These are phyloP conservation scores for Lodderomyces theae DNA, from an alignment of 1,139 yeast genomes.

Conservation along the genomic window DNA sequence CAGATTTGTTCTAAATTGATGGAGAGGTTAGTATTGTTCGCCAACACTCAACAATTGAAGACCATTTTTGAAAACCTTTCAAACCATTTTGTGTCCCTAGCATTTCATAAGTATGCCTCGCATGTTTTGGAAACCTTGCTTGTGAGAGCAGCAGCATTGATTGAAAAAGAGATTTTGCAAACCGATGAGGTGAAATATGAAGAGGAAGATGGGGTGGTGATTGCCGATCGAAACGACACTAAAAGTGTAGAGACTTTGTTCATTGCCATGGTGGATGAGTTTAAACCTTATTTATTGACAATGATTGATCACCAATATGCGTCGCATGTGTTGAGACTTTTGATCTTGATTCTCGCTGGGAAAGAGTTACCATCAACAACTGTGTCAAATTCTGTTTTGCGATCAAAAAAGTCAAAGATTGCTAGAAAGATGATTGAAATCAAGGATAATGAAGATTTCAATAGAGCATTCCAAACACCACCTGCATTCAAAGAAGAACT, in stretches of 20 bases:
- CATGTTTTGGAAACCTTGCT: conserved; percentile 89
- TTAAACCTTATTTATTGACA: conserved; percentile 54
- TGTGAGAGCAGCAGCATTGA: conserved; percentile 69
- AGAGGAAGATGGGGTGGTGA: conserved; percentile 33
- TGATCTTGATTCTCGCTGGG: conserved; percentile 72
- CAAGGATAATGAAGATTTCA: conserved; percentile 69
- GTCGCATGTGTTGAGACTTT: conserved; percentile 78
- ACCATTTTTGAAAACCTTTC: conserved; percentile 62
- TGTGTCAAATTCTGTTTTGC: conserved; percentile 66
- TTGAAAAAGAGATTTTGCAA: conserved; percentile 61
- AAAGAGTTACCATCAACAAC: conserved; percentile 78
- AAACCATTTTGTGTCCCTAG: conserved; percentile 70
- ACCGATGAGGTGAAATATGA: conserved; percentile 32
- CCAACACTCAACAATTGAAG: conserved; percentile 64
- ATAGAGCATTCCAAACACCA: conserved; percentile 70
- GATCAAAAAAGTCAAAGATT: conserved; percentile 84
- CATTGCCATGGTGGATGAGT: conserved; percentile 62
- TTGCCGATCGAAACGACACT: conserved; percentile 31
- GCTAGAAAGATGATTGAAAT: conserved; percentile 93
- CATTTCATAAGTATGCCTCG: conserved; percentile 88
- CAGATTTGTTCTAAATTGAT: conserved; percentile 91
- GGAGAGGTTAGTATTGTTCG: conserved; percentile 76
- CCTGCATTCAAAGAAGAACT: conserved; percentile 64
- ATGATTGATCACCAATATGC: conserved; percentile 79
- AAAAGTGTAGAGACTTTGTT: conserved; percentile 58